A percentile compares a stretch with the other conserved stretches of the same genome.
Conservation (phyloP, 768 basidiomycete species). For the Suillus spraguei region DNA sequence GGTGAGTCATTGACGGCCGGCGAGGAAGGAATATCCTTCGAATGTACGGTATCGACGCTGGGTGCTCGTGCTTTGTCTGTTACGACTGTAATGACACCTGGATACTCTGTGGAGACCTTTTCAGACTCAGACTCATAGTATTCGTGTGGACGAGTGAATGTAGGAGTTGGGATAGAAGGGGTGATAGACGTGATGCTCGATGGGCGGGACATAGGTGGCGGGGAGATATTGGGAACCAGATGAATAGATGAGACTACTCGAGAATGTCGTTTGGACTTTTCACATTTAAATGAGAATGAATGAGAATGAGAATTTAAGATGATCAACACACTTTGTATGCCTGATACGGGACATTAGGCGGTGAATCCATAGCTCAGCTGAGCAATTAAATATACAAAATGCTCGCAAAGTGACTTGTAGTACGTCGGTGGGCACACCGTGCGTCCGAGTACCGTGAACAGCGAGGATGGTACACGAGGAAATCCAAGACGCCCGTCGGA, state of each 20-base stretch:
- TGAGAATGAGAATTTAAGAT: not conserved
- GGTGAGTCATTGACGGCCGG: constrained; percentile 12
- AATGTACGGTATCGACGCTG: constrained; percentile 12
- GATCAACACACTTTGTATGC: constrained; percentile 44
- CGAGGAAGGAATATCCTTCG: constrained; percentile 15
- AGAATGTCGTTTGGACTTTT: constrained; percentile 51
- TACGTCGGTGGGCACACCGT: not conserved
- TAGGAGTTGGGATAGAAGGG: constrained; percentile 8
- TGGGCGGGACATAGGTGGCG: constrained; percentile 24
- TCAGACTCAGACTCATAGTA: constrained; percentile 20
- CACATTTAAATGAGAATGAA: constrained; percentile 7
- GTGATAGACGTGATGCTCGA: constrained; percentile 20
- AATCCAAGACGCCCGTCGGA: not conserved
- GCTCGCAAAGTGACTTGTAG: not conserved
- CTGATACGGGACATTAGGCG: constrained; percentile 47
- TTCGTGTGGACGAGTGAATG: constrained; percentile 8
- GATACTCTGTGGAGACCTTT: constrained; percentile 14
- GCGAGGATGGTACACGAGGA: not conserved
- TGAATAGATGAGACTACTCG: constrained; percentile 37
- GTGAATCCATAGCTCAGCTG: constrained; percentile 16
- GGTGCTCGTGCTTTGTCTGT: constrained; percentile 12
- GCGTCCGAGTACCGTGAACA: not conserved
- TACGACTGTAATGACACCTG: constrained; percentile 12
- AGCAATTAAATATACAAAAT: constrained; percentile 5
- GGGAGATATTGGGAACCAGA: constrained; percentile 25